phyloP scores from a whole-genome alignment of 768 basidiomycete species.

The Mycena venus region DNA sequence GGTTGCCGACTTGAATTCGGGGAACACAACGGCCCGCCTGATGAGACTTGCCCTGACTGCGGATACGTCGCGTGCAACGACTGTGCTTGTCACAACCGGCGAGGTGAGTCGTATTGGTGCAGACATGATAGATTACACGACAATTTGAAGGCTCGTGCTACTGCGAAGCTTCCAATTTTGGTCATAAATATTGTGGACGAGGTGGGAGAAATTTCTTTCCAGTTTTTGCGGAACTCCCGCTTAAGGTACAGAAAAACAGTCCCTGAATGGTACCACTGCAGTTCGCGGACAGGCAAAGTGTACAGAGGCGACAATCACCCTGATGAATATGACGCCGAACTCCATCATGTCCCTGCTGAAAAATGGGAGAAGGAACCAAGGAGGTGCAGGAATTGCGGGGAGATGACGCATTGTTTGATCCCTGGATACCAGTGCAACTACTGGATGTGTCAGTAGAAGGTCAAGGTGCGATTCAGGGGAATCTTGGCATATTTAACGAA shows the following conservation, averaged over 20 bases:
- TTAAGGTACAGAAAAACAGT: not conserved
- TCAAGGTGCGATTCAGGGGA: too few species aligned
- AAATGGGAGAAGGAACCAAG: slow-evolving; percentile 12
- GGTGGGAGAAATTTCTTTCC: not conserved
- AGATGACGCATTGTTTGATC: slow-evolving; percentile 1
- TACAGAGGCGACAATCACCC: slow-evolving; percentile 24
- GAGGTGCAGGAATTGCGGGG: slow-evolving; percentile 21
- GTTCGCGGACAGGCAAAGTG: not conserved
- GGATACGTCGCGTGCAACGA: not conserved
- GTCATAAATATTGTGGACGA: slow-evolving; percentile 4
- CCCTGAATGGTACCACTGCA: slow-evolving; percentile 23
- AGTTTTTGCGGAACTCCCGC: not conserved
- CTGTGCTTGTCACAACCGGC: not conserved
- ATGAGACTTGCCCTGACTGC: slow-evolving; percentile 4
- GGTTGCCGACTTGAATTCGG: not conserved
- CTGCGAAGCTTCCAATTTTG: slow-evolving; percentile 14
- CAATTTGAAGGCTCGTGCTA: slow-evolving; percentile 7
- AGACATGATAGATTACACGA: not conserved
- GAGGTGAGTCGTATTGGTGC: not conserved
- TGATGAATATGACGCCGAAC: not conserved
- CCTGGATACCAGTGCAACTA: slow-evolving; percentile 2
- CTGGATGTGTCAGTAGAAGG: slow-evolving; percentile 18
- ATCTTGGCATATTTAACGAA: too few species aligned
- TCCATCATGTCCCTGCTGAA: not conserved
- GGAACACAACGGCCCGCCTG: not conserved